Evolutionary conservation across 2,329 filamentous ascomycete species (phyloP), one percentile per base, ranked within the genome.

Genomic region (Eutypa lata): DNA sequence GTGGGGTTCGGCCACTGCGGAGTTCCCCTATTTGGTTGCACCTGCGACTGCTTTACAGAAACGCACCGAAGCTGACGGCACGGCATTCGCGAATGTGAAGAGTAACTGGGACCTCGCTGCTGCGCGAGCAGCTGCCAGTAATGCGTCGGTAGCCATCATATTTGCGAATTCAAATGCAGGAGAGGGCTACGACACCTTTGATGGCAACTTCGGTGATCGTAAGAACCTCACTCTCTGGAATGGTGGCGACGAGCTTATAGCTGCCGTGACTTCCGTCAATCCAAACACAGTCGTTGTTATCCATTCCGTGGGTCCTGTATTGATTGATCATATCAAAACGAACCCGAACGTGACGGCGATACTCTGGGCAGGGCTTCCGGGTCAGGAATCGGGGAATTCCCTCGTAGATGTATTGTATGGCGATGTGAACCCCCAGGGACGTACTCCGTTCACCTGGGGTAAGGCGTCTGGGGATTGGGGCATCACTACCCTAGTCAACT

Each of bases 201-300:
- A 91, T 54, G 88, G 84, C 49, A 96, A 96, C 68, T 76, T 80
- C 51, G 93, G 93, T 52, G 93, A 97, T 68, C 87, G 93, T 50
- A 91, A 93, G 66, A 97, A 97, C 72, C 78, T 97, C 33, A 96
- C 91, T 0, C 77, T 96, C 1, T 97, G 92, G 92, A 80, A 87
- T 57, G 80, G 85, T 51, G 92, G 90, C 44, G 90, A 97, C 50
- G 79, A 80, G 0, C 74, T 97, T 52, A 88, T 97, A 70, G 79
- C 87, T 67, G 90, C 88, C 44, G 89, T 96, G 7, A 84, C 90
- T 0, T 78, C 83, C 7, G 70, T 83, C 56, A 91, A 87, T 76
- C 83, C 86, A 72, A 96, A 96, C 78, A 96, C 91, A 16, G 86
- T 97, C 54, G 89, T 97, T 7, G 86, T 97, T 49, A 87, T 97